Conservation (phyloP, 805 yeast species). For the Kodamaea kaohsiungensis region DNA sequence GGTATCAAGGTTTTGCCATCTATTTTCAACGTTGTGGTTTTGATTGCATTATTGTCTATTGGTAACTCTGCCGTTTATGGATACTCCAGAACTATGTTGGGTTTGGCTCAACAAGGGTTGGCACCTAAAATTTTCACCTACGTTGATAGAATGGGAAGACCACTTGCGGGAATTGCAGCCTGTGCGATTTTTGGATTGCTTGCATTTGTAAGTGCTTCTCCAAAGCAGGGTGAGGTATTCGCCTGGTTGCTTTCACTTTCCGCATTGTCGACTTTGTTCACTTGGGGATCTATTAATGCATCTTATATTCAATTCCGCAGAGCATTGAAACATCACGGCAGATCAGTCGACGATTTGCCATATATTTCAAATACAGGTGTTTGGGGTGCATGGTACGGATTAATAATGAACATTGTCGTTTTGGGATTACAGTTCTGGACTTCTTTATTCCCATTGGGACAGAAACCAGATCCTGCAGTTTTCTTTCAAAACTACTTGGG, state of each 20-base stretch:
- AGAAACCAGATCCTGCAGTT: conserved; percentile 12
- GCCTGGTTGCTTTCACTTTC: conserved; percentile 30
- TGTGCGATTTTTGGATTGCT: conserved; percentile 38
- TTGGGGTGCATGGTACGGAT: conserved; percentile 29
- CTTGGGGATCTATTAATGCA: conserved; percentile 29
- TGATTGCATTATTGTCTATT: conserved; percentile 42
- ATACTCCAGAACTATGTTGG: conserved; percentile 41
- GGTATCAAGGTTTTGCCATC: conserved; percentile 44
- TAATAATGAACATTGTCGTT: conserved; percentile 27
- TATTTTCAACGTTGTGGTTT: conserved; percentile 42
- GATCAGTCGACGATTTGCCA: conserved; percentile 50
- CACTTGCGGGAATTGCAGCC: conserved; percentile 36
- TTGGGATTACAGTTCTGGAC: conserved; percentile 37
- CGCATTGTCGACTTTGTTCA: conserved; percentile 29
- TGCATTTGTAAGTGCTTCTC: conserved; percentile 43
- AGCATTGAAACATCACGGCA: conserved; percentile 30
- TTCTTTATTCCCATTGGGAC: conserved; percentile 32
- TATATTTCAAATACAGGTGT: conserved; percentile 52
- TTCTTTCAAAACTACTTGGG: conserved; percentile 19
- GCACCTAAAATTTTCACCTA: conserved; percentile 37
- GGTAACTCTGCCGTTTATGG: conserved; percentile 48
- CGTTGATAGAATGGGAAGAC: conserved; percentile 43
- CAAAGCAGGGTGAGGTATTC: conserved; percentile 36
- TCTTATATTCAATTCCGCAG: conserved; percentile 27
- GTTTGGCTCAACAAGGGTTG: conserved; percentile 41